phyloP scores from a whole-genome alignment of 441 rosid species.

The Adansonia madagascariensis region DNA sequence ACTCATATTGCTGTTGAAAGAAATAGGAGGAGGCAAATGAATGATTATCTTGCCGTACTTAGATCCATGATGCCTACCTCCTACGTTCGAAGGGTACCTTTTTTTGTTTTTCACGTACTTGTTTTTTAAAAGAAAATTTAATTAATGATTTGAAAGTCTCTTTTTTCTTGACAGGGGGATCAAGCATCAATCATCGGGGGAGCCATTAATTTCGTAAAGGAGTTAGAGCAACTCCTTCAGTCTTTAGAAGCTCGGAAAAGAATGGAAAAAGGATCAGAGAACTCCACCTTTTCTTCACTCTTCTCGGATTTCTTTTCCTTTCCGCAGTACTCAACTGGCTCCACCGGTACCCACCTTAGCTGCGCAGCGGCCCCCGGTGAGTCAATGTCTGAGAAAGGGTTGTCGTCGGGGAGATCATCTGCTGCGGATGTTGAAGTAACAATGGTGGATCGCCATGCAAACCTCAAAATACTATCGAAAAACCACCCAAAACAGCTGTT shows the following conservation, averaged over 20 bases:
- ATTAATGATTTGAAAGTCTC: neutral
- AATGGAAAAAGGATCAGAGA: constrained; percentile 23
- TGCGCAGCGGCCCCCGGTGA: neutral
- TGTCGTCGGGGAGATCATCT: constrained; percentile 18
- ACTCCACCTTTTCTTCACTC: constrained; percentile 24
- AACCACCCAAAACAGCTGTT: constrained; percentile 51
- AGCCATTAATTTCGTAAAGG: constrained; percentile 62
- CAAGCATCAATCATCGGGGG: constrained; percentile 77
- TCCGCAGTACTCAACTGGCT: constrained; percentile 53
- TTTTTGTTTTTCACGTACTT: neutral
- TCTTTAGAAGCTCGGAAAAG: constrained; percentile 43
- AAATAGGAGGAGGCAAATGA: constrained; percentile 69
- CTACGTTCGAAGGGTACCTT: constrained; percentile 54
- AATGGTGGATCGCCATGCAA: constrained; percentile 54
- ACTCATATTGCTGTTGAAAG: constrained; percentile 68
- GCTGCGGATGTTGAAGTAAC: constrained; percentile 62
- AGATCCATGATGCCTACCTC: constrained; percentile 58
- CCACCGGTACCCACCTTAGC: neutral
- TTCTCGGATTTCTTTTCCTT: constrained; percentile 54
- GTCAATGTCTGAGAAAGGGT: constrained; percentile 17
- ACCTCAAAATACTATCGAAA: constrained; percentile 52
- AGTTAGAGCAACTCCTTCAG: constrained; percentile 59
- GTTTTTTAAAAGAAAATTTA: neutral
- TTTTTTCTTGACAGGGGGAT: constrained; percentile 44
- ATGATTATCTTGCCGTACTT: constrained; percentile 52